Evolutionary conservation across 108 stramenopile species (phyloP), one percentile per base, ranked within the genome.

Genomic region (Skeletonema menzelii): DNA sequence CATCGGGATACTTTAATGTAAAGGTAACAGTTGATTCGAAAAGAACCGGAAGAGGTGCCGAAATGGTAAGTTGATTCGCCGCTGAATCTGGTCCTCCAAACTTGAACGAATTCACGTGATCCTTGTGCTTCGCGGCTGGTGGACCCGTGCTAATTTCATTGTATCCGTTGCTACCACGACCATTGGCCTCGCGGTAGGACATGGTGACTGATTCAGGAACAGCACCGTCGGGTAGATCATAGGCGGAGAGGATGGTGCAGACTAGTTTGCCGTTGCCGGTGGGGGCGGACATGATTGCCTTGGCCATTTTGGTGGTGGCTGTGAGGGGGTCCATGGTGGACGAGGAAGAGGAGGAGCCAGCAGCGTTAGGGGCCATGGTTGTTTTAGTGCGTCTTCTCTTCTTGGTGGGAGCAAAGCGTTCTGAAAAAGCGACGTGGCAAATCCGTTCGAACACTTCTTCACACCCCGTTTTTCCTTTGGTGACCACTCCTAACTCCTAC

Each of bases 61-160:
- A 32, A 19, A 84, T 34, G 5, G 72, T 56, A 0, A 81, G 62
- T 26, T 75, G 81, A 49, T 79, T 75, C 11, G 56, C 37, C 17
- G 8, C 28, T 12, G 34, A 40, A 37, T 67, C 24, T 47, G 32
- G 31, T 34, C 40, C 72, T 10, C 71, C 79, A 63, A 94, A 94
- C 59, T 88, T 88, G 69, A 87, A 94, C 0, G 88, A 82, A 56
- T 94, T 94, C 56, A 63, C 63, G 13, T 88, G 86, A 77, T 88
- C 86, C 12, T 79, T 79, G 69, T 91, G 88, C 31, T 87, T 76
- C 5, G 88, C 84, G 37, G 79, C 56, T n/a, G 93, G 93, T 56
- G 93, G 88, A 32, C 91, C 93, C 5, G 88, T 90, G 40, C 63
- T 65, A 8, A 86, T 72, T 15, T 49, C 57, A 34, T 71, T 75